Conservation (phyloP, 1,284 basidiomycete genomes). For the Mycena citricolor region DNA sequence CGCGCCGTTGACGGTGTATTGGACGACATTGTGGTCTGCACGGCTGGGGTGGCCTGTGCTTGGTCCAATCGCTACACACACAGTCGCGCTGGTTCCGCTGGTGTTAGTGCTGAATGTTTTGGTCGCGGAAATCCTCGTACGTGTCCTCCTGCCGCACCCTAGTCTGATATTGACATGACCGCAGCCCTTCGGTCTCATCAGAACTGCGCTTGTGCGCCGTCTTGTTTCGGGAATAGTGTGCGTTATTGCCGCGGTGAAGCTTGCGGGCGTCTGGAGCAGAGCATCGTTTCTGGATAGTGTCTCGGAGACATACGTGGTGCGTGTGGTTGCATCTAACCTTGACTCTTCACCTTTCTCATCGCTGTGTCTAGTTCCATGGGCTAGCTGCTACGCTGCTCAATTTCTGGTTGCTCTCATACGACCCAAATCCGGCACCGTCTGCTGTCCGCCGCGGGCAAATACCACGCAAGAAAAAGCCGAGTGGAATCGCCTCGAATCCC, state of each 20-base stretch:
- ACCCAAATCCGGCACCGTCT: no score
- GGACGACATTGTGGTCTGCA: constrained; percentile 56
- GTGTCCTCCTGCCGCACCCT: constrained; percentile 2
- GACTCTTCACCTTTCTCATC: background rate
- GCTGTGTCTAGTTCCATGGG: constrained; percentile 38
- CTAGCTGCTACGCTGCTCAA: constrained; percentile 33
- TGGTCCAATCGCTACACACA: constrained; percentile 61
- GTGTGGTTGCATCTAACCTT: constrained; percentile 9
- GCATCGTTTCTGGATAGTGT: constrained; percentile 19
- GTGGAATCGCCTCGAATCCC: constrained; percentile 21
- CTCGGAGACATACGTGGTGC: constrained; percentile 25
- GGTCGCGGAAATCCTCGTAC: constrained; percentile 26
- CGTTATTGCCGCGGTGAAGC: constrained; percentile 1
- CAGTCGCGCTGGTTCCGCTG: constrained; percentile 53
- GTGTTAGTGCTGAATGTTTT: constrained; percentile 47
- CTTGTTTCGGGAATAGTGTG: constrained; percentile 6
- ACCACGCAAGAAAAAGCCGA: constrained; percentile 26
- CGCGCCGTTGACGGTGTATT: constrained; percentile 64
- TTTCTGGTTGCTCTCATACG: constrained; percentile 34
- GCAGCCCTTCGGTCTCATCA: no score
- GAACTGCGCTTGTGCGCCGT: constrained; percentile 6
- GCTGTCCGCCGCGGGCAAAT: constrained; percentile 4
- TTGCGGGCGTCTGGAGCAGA: constrained; percentile 16
- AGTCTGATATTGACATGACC: no score
- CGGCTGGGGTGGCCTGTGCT: constrained; percentile 49